phyloP scores from a whole-genome alignment of 768 basidiomycete genomes.

The Mycena floridula region DNA sequence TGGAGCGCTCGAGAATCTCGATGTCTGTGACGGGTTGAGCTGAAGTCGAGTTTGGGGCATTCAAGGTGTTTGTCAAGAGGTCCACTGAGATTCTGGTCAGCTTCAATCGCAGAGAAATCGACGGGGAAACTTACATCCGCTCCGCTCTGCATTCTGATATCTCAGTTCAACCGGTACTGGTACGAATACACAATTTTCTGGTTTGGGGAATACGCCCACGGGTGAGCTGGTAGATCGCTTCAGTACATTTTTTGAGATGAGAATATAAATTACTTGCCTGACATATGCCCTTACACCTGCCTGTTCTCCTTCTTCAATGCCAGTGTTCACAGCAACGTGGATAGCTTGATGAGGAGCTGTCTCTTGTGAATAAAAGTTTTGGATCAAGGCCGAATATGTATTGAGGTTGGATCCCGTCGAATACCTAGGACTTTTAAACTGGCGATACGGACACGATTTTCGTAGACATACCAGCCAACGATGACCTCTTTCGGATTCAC shows the following conservation, averaged over 20 bases:
- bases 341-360: constrained; percentile 84
- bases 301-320: constrained; percentile 51
- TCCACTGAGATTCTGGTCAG: constrained; percentile 53
- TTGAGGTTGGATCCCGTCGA: constrained; percentile 88
- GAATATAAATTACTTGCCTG: constrained; percentile 43
- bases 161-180: constrained; percentile 86
- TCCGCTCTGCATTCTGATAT: constrained; percentile 78
- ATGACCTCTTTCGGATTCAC: constrained; percentile 84
- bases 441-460: constrained; percentile 5
- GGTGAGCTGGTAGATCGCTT: constrained; percentile 54
- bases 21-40: constrained; percentile 63
- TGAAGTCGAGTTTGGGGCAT: constrained; percentile 38
- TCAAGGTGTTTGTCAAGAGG: constrained; percentile 50
- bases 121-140: constrained; percentile 58
- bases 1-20: constrained; percentile 68
- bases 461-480: constrained; percentile 79
- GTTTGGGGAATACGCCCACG: constrained; percentile 81
- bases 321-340: constrained; percentile 87
- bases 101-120: not conserved
- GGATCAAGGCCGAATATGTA: constrained; percentile 93
- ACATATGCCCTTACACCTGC: constrained; percentile 85
- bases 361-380: constrained; percentile 96
- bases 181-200: constrained; percentile 92
- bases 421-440: constrained; percentile 52
- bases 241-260: constrained; percentile 6